Evolutionary conservation across 345 rosid species (phyloP).

Genomic region (Kernera saxatilis): DNA sequence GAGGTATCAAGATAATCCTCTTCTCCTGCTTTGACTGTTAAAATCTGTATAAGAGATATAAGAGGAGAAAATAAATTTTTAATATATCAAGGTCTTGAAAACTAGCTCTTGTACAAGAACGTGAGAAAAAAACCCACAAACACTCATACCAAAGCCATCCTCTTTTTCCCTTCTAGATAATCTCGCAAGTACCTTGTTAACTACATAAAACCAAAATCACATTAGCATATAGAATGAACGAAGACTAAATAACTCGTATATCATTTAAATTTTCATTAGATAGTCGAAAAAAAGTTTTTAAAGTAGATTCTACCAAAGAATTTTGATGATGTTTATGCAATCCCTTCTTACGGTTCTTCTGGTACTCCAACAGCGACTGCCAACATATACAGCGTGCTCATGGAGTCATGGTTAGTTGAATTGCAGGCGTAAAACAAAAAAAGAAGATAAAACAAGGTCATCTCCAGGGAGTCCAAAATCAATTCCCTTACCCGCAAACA

Average conservation of each 20-base stretch:
- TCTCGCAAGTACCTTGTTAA: constrained; percentile 81
- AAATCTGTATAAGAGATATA: constrained; percentile 42
- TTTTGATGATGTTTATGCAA: constrained; percentile 82
- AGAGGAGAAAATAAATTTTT: neutral
- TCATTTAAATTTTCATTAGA: neutral
- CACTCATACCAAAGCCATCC: constrained; percentile 78
- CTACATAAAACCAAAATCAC: constrained; percentile 36
- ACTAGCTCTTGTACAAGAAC: neutral
- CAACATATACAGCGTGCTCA: constrained; percentile 8
- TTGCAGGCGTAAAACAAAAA: neutral
- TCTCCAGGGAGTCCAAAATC: constrained; percentile 10
- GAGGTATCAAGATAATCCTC: constrained; percentile 74
- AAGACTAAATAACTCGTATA: neutral
- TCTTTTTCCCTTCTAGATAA: constrained; percentile 84
- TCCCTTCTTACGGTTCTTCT: constrained; percentile 79
- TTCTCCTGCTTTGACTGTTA: constrained; percentile 78
- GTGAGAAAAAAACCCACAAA: neutral
- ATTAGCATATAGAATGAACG: neutral
- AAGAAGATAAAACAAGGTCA: neutral
- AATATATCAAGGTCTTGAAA: neutral
- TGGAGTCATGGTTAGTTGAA: neutral
- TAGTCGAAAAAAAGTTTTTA: neutral
- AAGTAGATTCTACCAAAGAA: constrained; percentile 58
- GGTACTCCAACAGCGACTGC: constrained; percentile 85
- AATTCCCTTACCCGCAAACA: constrained; percentile 69